A percentile compares a stretch with the other conserved stretches of the same genome.
Conservation (phyloP, 2,329 filamentous ascomycete genomes). For the Hymenoscyphus fructigenus region DNA sequence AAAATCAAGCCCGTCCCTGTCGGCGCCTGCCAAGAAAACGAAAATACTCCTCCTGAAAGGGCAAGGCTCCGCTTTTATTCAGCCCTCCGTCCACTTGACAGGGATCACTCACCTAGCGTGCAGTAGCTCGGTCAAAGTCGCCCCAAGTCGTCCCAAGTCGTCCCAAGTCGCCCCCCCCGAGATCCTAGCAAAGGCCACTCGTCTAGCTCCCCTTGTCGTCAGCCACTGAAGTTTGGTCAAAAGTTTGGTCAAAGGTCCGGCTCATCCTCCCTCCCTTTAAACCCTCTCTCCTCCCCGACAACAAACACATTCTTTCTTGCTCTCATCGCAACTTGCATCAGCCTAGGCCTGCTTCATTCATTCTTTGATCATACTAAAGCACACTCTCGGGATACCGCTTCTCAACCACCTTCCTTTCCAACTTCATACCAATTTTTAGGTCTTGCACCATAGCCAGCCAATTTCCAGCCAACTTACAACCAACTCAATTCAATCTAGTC, state of each 20-base stretch:
- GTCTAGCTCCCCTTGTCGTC: neutral
- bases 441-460: neutral
- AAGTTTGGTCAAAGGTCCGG: too few species aligned
- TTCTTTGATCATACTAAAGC: neutral
- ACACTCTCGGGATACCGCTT: slow-evolving; percentile 8
- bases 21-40: neutral
- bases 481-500: neutral
- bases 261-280: neutral
- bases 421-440: neutral
- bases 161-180: neutral
- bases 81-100: neutral
- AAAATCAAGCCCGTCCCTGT: neutral
- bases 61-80: neutral
- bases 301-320: slow-evolving; percentile 3
- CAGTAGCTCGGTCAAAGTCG: neutral
- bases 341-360: slow-evolving; percentile 3
- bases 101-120: neutral
- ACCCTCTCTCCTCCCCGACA: neutral
- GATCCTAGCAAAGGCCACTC: neutral
- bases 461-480: neutral
- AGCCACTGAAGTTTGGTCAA: neutral
- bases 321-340: neutral
- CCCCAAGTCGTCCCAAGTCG: neutral
- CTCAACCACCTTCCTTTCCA: slow-evolving; percentile 10
- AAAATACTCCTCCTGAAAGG: neutral